Base-by-base conservation (phyloP, 2,329 filamentous ascomycete genomes). In the Ophiostoma perfectum region DNA sequence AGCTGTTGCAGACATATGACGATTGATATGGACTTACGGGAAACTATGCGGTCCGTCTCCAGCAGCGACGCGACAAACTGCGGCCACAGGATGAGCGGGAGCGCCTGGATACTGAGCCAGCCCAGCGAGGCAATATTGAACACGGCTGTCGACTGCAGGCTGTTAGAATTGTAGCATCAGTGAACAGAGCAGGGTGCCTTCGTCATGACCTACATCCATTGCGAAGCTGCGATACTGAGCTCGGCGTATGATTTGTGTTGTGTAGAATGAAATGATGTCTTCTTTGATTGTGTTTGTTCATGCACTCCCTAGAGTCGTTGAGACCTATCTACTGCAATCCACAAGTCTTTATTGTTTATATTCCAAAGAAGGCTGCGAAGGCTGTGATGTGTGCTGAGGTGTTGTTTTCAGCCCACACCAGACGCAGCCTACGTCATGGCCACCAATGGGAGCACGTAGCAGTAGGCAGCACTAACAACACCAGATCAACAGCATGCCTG, bases 101-200 rank as follows among this genome's bases (percentile, higher is more conserved):
- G 36, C 9, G 80, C 81, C 74, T 86, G 83, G 8, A 79, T 73
- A 49, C 77, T 71, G 67, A 85, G 78, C 84, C 83, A 86, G 73
- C 78, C 81, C 63, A 83, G 78, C 68, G 83, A 84, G 64, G 80
- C 80, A 75, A 83, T 80, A 73, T 79, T 82, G 75, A 83, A 86
- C 14, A 79, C 74, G 67, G 82, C 80, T 72, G 84, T 77, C 68
- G 82, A 78, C 83, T 86, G 67, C 2, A 18, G 5, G 2, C 3
- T 63, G 60, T 63, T 18, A 63, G 60, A 2, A 18, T 41, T 8
- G 39, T 39, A 5, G 38, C 12, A 27, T 8, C 9, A 1, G 39
- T 36, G 16, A 55, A 36, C 12, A 4, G n/a, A 18, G 9, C 7
- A 5, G 38, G 27, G 27, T 2, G 2, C 27, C 14, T 41, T 41